Evolutionary conservation across 257 asterid genomes (phyloP), one percentile per base, ranked within the genome.

Genomic region (Solanum pinnatisectum): DNA sequence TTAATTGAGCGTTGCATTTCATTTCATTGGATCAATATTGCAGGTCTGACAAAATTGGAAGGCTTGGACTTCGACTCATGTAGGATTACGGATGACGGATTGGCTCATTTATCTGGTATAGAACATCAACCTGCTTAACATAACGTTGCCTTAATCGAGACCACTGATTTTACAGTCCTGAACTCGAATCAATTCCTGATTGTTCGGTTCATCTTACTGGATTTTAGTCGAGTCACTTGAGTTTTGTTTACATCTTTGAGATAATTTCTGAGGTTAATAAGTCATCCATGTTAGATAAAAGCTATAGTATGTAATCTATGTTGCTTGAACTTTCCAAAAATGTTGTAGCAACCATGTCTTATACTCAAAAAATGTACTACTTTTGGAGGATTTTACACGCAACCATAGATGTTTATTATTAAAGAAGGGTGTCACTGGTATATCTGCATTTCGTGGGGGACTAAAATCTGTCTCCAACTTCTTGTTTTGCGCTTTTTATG

Each of bases 101-200:
- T 85, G 63, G n/a, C 68, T 68, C 77, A 70, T 70, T 30, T 85
- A 70, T 23, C 83, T 16, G 88, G 88, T 85, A 85, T 63, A 84
- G 0, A 71, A 71, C 25, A 71, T 71, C 78, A 33, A 33, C 78
- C 40, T 16, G 77, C 40, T 33, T 33, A 32, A 71, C n/a, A 71
- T 8, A 71, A 70, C 20, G 37, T 70, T 14, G 39, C 39, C 35
- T 13, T 30, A 15, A 14, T 70, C n/a, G 77, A 27, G 22, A 68
- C 37, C 37, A 68, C 22, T 68, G 37, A 13, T 1, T 68, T 6
- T 27, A 70, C 13, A 3, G 77, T 70, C 77, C 39, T 70, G 77
- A 30, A 70, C 40, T 70, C 1, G 40, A 70, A 70, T 70, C 5
- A 6, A 15, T 15, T 70, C 77, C 39, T 70, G 23, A 30, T 70